Conservation (phyloP, 306 rosid species). For the Gastrolobium villosum region DNA sequence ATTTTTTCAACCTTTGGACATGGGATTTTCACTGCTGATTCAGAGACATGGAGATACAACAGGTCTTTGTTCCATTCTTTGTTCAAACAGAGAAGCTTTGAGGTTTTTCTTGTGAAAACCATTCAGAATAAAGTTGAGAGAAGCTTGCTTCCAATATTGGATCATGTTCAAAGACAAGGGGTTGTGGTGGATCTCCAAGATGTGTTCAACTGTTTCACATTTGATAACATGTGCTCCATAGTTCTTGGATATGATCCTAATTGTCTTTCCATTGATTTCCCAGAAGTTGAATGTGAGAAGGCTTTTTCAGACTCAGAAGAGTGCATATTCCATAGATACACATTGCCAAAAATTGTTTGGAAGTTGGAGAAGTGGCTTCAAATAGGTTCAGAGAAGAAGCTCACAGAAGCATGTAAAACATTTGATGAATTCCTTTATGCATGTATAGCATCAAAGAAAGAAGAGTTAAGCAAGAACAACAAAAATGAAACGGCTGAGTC, state of each 20-base stretch:
- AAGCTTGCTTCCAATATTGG: slow-evolving; percentile 39
- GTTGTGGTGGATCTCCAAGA: slow-evolving; percentile 50
- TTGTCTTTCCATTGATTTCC: slow-evolving; percentile 52
- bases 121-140: slow-evolving; percentile 32
- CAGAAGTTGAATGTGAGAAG: slow-evolving; percentile 46
- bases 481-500: neutral
- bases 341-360: slow-evolving; percentile 48
- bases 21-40: slow-evolving; percentile 52
- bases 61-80: slow-evolving; percentile 41
- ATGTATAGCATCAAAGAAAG: slow-evolving; percentile 42
- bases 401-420: slow-evolving; percentile 40
- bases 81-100: slow-evolving; percentile 1
- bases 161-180: slow-evolving; percentile 29
- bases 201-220: slow-evolving; percentile 51
- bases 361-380: slow-evolving; percentile 54
- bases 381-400: slow-evolving; percentile 53
- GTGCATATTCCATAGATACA: slow-evolving; percentile 47
- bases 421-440: slow-evolving; percentile 52
- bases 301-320: slow-evolving; percentile 55
- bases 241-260: slow-evolving; percentile 57
- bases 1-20: slow-evolving; percentile 56
- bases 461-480: neutral
- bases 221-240: slow-evolving; percentile 52
- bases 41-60: slow-evolving; percentile 45
- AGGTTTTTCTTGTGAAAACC: slow-evolving; percentile 33